Conservation (phyloP, 257 asterid genomes). For the Mitragyna speciosa region DNA sequence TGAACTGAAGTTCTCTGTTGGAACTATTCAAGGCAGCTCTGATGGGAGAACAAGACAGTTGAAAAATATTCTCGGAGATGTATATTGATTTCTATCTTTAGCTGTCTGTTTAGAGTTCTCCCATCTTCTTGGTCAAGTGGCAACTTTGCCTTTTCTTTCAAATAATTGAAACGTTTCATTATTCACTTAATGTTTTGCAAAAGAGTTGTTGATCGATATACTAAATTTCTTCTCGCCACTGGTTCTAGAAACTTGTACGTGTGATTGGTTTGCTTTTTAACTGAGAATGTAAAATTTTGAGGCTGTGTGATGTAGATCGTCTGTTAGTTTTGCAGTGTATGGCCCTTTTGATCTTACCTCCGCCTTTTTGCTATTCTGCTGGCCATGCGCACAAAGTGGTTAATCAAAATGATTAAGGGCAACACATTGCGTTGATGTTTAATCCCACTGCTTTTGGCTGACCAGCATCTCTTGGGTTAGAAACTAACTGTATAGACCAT, state of each 20-base stretch:
- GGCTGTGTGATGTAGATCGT: neutral
- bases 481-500: neutral
- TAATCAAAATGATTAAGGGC: neutral
- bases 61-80: constrained; percentile 86
- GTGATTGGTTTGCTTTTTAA: neutral
- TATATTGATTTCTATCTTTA: constrained; percentile 27
- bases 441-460: neutral
- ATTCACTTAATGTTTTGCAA: neutral
- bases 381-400: neutral
- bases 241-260: neutral
- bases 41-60: constrained; percentile 78
- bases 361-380: neutral
- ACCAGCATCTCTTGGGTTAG: neutral
- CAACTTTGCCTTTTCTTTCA: neutral
- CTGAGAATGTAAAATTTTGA: neutral
- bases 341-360: neutral
- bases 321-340: neutral
- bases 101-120: neutral
- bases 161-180: neutral
- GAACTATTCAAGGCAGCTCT: constrained; percentile 60
- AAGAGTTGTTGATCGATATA: neutral
- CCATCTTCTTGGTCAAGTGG: too few relatives aligned
- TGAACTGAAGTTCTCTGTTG: constrained; percentile 71
- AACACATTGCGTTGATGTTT: neutral
- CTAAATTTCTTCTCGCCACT: neutral